Evolutionary conservation across 768 basidiomycete species (phyloP).

Genomic region (Suillus paluster): DNA sequence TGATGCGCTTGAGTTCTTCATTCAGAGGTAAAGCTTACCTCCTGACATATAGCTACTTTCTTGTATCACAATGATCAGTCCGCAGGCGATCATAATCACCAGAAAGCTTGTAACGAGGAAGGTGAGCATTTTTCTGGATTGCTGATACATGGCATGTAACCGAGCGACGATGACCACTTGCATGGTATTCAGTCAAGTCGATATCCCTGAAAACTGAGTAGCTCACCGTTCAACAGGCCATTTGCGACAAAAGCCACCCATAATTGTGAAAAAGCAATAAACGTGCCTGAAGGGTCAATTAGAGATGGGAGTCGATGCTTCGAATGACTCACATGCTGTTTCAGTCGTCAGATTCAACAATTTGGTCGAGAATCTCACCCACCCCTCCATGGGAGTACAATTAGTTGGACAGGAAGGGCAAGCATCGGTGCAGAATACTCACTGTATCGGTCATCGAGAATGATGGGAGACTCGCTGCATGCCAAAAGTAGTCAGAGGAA

Average conservation of each 20-base stretch:
- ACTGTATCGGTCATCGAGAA: not conserved
- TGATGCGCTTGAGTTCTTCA: not conserved
- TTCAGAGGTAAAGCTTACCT: not conserved
- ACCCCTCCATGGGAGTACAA: not conserved
- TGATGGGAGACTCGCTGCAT: not conserved
- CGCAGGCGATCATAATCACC: not conserved
- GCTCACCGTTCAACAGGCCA: not conserved
- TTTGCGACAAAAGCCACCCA: not conserved
- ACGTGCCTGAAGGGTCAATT: not conserved
- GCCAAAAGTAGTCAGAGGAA: no score
- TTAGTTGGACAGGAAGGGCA: not conserved
- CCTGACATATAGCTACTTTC: not conserved
- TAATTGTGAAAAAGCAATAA: not conserved
- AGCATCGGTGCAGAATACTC: not conserved
- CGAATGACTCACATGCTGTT: not conserved
- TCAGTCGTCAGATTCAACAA: not conserved
- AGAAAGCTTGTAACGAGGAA: not conserved
- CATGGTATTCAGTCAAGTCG: not conserved
- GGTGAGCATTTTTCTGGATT: not conserved
- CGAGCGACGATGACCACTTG: not conserved
- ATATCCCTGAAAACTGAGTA: not conserved
- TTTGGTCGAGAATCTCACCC: not conserved
- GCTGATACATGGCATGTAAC: not conserved
- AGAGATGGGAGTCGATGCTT: not conserved
- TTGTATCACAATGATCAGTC: not conserved